Conservation (phyloP, 352 stramenopile species). For the Globisporangium echinulatum region DNA sequence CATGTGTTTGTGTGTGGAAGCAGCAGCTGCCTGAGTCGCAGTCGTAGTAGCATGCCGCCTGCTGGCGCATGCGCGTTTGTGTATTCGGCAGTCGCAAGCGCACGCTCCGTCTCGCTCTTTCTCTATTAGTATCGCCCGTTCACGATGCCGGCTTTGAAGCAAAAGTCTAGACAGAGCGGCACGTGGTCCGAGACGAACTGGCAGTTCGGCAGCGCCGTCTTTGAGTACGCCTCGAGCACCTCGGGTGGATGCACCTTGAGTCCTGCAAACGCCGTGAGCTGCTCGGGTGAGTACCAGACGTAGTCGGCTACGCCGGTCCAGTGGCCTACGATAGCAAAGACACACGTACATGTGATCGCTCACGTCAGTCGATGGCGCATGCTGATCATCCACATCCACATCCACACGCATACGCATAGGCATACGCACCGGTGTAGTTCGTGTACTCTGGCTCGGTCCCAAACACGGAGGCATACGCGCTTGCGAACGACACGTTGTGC, state of each 20-base stretch:
- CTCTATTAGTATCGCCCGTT: constrained; percentile 57
- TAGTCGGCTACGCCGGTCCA: constrained; percentile 98
- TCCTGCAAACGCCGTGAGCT: constrained; percentile 90
- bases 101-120: background rate
- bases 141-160: constrained; percentile 54
- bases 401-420: too few relatives aligned
- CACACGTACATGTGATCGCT: background rate
- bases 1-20: background rate
- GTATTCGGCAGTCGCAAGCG: too few relatives aligned
- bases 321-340: constrained; percentile 28
- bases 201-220: constrained; percentile 93
- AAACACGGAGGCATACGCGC: constrained; percentile 94
- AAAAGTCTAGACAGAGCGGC: constrained; percentile 88
- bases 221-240: constrained; percentile 82
- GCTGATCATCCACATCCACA: too few relatives aligned
- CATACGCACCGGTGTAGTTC: constrained; percentile 92
- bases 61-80: background rate
- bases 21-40: background rate
- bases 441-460: constrained; percentile 96
- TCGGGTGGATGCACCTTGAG: constrained; percentile 90
- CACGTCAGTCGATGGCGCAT: too few relatives aligned
- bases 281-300: constrained; percentile 95
- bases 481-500: constrained; percentile 91
- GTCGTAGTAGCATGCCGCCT: background rate
- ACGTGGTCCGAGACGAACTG: constrained; percentile 96